A percentile compares a stretch with the other conserved stretches of the same genome.
Evolutionary conservation across 1,139 yeast species (phyloP).

Genomic region (Yamadazyma epiphylla): DNA sequence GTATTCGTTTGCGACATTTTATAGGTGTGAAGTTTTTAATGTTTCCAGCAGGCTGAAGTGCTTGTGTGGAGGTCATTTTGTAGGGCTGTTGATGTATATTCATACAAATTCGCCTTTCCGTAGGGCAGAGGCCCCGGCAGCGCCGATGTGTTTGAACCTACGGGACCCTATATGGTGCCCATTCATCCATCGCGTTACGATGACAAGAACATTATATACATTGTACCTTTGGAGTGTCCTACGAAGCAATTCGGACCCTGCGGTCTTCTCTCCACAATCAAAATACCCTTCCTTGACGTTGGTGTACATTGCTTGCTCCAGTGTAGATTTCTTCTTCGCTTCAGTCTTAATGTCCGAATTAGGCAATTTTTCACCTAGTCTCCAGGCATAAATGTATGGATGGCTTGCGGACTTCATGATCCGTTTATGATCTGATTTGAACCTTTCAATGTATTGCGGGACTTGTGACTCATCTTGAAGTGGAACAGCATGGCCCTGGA

Average conservation of each 20-base stretch:
- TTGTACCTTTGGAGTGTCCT: conserved; percentile 45
- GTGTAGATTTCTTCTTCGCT: conserved; percentile 8
- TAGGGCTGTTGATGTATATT: no score
- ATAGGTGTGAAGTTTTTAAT: no score
- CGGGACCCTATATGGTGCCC: conserved; percentile 64
- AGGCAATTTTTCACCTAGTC: conserved; percentile 35
- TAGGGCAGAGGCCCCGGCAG: conserved; percentile 46
- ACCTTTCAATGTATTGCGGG: conserved; percentile 28
- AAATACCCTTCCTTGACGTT: conserved; percentile 50
- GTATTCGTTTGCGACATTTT: no score
- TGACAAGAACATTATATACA: conserved; percentile 50
- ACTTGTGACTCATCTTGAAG: conserved; percentile 36
- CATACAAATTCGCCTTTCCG: conserved; percentile 11
- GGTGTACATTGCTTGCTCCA: conserved; percentile 1
- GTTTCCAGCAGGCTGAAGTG: no score
- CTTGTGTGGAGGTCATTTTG: no score
- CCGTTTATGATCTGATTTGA: conserved; percentile 37
- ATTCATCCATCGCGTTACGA: conserved; percentile 74
- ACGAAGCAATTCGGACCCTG: conserved; percentile 51
- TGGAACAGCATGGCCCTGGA: conserved; percentile 53
- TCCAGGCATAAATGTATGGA: conserved; percentile 69
- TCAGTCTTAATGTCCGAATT: background rate
- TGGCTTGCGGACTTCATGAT: conserved; percentile 53
- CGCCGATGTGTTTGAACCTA: conserved; percentile 59
- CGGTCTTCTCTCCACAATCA: conserved; percentile 67